phyloP scores from a whole-genome alignment of 2,329 filamentous ascomycete genomes.

The Nakataea oryzae region DNA sequence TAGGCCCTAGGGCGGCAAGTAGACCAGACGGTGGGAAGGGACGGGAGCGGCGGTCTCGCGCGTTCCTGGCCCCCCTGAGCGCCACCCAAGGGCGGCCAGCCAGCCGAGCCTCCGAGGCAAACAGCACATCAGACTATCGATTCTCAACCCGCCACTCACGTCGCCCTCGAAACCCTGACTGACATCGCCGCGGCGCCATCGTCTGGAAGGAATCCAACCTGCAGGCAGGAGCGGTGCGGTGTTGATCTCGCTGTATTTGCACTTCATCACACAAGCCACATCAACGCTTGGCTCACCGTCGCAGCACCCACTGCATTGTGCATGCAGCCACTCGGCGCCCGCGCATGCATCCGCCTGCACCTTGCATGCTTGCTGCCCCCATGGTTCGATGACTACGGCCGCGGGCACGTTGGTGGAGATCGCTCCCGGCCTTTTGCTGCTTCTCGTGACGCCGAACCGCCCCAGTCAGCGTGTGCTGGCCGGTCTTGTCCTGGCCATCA shows the following conservation, averaged over 20 bases:
- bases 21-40: not conserved
- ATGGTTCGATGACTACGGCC: not conserved
- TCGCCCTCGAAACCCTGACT: not conserved
- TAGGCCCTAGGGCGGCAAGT: not conserved
- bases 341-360: not conserved
- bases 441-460: not conserved
- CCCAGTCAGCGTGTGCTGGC: not conserved
- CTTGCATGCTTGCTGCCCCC: not conserved
- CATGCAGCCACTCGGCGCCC: not conserved
- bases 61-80: not conserved
- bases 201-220: not conserved
- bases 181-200: not conserved
- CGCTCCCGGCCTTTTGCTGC: not conserved
- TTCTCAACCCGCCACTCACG: not conserved
- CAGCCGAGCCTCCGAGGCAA: not conserved
- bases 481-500: not conserved
- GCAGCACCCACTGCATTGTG: not conserved
- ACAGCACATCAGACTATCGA: not conserved
- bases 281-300: not conserved
- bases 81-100: not conserved
- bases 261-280: not conserved
- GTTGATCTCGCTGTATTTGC: not conserved
- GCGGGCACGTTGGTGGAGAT: not conserved
- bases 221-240: not conserved
- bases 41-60: no score